phyloP scores from a whole-genome alignment of 2,329 filamentous ascomycete species.

The Fusarium sambucinum region DNA sequence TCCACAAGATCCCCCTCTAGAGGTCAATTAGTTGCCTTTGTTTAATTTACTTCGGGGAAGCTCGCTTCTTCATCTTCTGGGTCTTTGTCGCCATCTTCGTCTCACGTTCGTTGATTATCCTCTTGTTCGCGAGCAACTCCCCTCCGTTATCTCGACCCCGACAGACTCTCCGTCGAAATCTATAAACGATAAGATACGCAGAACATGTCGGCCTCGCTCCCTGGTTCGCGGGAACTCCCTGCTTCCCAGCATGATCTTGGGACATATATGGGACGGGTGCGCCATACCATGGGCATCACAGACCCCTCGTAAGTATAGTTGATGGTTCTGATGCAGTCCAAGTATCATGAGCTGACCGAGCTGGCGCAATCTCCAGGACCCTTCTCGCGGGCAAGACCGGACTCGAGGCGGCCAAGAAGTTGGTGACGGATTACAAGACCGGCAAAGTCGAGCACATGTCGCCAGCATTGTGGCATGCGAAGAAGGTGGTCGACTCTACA shows the following conservation, averaged over 20 bases:
- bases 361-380: constrained; percentile 70
- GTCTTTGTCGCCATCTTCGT: neutral
- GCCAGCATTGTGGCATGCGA: constrained; percentile 91
- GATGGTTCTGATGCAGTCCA: neutral
- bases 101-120: constrained; percentile 6
- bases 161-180: constrained; percentile 12
- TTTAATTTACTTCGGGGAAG: neutral
- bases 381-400: constrained; percentile 82
- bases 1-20: constrained; percentile 34
- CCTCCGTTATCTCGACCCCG: constrained; percentile 23
- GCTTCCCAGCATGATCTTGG: constrained; percentile 90
- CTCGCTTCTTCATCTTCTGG: constrained; percentile 1
- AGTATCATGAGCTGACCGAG: constrained; percentile 18
- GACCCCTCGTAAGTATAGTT: constrained; percentile 85
- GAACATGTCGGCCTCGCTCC: constrained; percentile 74
- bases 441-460: constrained; percentile 85
- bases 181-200: constrained; percentile 4
- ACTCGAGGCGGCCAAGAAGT: constrained; percentile 85
- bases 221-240: constrained; percentile 82
- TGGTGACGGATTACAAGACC: constrained; percentile 88
- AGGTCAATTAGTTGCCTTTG: constrained; percentile 19
- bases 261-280: constrained; percentile 95
- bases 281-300: constrained; percentile 87
- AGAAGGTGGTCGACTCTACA: constrained; percentile 97
- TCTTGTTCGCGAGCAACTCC: constrained; percentile 13